Evolutionary conservation across 2,329 filamentous ascomycete genomes (phyloP).

Genomic region (Aspergillus uvarum): DNA sequence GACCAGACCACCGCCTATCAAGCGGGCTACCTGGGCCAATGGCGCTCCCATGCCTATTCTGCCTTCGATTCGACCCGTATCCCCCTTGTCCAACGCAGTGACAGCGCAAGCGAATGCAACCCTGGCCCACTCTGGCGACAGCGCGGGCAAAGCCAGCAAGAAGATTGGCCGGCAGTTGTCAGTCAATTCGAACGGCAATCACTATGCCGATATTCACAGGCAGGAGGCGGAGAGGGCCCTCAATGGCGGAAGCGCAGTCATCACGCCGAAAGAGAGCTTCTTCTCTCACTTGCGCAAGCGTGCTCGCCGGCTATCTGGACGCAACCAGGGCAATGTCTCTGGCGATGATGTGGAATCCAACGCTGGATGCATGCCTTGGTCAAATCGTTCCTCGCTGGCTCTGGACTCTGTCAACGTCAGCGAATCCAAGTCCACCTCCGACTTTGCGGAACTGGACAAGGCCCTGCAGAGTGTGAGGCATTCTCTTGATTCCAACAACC

Average conservation of each 20-base stretch:
- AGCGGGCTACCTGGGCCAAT: slow-evolving; percentile 92
- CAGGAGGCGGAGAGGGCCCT: slow-evolving; percentile 89
- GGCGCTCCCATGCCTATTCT: slow-evolving; percentile 90
- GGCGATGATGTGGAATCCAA: slow-evolving; percentile 90
- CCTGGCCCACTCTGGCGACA: slow-evolving; percentile 49
- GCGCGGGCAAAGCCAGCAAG: slow-evolving; percentile 59
- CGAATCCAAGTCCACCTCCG: slow-evolving; percentile 48
- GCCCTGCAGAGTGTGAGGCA: slow-evolving; percentile 61
- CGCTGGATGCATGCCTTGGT: slow-evolving; percentile 86
- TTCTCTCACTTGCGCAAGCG: slow-evolving; percentile 96
- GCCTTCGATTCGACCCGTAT: slow-evolving; percentile 90
- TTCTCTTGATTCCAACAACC: slow-evolving; percentile 51
- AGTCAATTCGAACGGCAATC: slow-evolving; percentile 85
- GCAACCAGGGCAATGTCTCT: slow-evolving; percentile 79
- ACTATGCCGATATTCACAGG: slow-evolving; percentile 85
- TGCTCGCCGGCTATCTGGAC: slow-evolving; percentile 85
- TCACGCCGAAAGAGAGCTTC: slow-evolving; percentile 88
- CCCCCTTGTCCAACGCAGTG: slow-evolving; percentile 90
- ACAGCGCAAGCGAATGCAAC: slow-evolving; percentile 80
- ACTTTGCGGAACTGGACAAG: slow-evolving; percentile 61
- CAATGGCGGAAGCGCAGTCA: slow-evolving; percentile 78
- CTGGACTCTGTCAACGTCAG: slow-evolving; percentile 61
- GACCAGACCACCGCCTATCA: slow-evolving; percentile 61
- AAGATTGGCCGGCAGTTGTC: slow-evolving; percentile 96
- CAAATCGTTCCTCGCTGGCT: slow-evolving; percentile 79